Percentiles rank a stretch among this genome's conserved stretches.
These are phyloP conservation scores for Penicillium janthinellum DNA, from an alignment of 2,329 filamentous ascomycete species.

Conservation along the genomic window DNA sequence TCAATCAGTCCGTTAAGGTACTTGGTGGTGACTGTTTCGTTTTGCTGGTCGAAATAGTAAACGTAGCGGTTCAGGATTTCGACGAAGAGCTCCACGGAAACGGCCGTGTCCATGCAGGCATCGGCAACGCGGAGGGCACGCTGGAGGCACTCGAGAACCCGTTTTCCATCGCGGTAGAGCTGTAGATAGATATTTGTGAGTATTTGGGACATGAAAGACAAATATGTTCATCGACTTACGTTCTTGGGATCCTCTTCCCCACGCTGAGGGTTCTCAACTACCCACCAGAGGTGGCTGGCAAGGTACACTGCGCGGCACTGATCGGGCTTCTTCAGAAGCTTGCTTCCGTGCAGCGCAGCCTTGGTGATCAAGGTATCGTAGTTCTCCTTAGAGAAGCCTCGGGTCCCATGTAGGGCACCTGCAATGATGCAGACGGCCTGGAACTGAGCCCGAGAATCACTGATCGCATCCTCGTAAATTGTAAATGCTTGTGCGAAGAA, in stretches of 20 bases:
- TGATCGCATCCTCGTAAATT: constrained; percentile 94
- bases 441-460: constrained; percentile 94
- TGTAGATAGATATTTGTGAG: constrained; percentile 41
- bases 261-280: constrained; percentile 75
- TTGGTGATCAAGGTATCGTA: constrained; percentile 99
- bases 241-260: constrained; percentile 79
- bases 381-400: constrained; percentile 93
- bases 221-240: constrained; percentile 53
- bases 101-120: constrained; percentile 97
- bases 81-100: constrained; percentile 96
- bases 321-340: constrained; percentile 94
- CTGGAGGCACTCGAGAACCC: constrained; percentile 93
- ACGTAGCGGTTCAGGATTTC: constrained; percentile 98
- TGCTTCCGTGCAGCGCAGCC: constrained; percentile 93
- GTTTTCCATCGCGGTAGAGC: constrained; percentile 96
- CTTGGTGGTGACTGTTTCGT: constrained; percentile 96
- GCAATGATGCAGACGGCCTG: constrained; percentile 96
- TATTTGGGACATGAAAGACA: neutral
- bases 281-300: constrained; percentile 98
- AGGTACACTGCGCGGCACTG: constrained; percentile 96
- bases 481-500: constrained; percentile 99
- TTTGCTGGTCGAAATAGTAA: constrained; percentile 99
- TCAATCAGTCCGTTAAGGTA: constrained; percentile 98
- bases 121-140: constrained; percentile 93
- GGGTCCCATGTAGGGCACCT: constrained; percentile 80